phyloP scores from a whole-genome alignment of 1,139 yeast genomes.

The Candida labiduridarum region DNA sequence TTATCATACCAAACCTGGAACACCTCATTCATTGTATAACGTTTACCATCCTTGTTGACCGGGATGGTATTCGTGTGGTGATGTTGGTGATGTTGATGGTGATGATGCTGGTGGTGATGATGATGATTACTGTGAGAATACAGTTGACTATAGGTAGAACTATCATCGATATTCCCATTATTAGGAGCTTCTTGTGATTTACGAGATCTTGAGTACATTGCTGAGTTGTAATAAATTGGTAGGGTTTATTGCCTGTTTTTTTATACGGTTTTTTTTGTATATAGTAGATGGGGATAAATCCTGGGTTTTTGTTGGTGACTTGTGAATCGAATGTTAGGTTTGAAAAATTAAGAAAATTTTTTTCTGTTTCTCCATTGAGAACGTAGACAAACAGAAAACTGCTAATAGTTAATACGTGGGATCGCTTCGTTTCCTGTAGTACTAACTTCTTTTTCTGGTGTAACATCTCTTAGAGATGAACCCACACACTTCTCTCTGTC shows the following conservation, averaged over 20 bases:
- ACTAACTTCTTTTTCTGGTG: not conserved
- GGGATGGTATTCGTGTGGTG: slow-evolving; percentile 34
- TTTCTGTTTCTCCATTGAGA: not conserved
- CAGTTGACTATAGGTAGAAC: slow-evolving; percentile 7
- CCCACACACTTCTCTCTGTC: not conserved
- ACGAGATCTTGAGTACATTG: slow-evolving; percentile 19
- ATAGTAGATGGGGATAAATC: not conserved
- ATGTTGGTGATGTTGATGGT: slow-evolving; percentile 20
- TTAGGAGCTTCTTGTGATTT: slow-evolving; percentile 16
- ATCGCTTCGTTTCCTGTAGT: not conserved
- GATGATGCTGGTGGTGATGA: slow-evolving; percentile 2
- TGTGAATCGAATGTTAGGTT: not conserved
- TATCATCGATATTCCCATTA: slow-evolving; percentile 14
- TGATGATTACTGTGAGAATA: slow-evolving; percentile 4
- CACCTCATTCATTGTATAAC: slow-evolving; percentile 55
- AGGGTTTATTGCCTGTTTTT: not conserved
- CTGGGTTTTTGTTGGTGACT: slow-evolving; percentile 3
- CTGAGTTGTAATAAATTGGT: not conserved
- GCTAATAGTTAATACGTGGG: not conserved
- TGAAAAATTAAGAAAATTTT: slow-evolving; percentile 3
- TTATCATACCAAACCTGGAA: slow-evolving; percentile 55
- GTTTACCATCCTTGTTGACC: slow-evolving; percentile 38
- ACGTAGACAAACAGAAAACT: not conserved
- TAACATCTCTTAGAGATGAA: not conserved
- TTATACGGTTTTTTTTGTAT: not conserved